These are phyloP conservation scores for Trichoderma koningiopsis DNA, from an alignment of 2,329 filamentous ascomycete species.

Conservation along the genomic window DNA sequence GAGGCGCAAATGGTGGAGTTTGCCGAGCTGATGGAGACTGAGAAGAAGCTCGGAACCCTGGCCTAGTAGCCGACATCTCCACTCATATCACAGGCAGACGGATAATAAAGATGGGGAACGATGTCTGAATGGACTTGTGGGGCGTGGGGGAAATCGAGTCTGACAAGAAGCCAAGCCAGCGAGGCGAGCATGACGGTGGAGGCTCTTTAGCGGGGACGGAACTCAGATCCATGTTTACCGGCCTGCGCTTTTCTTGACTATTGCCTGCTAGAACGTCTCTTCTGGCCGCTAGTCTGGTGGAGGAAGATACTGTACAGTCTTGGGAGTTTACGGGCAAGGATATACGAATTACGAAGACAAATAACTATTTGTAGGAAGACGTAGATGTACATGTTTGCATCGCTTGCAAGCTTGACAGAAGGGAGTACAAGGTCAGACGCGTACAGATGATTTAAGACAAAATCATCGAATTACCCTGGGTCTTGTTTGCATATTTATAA, in stretches of 20 bases:
- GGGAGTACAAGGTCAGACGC: background rate
- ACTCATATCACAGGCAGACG: conserved; percentile 12
- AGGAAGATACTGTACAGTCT: background rate
- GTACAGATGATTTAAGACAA: background rate
- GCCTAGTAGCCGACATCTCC: conserved; percentile 5
- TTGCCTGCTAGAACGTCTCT: background rate
- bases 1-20: conserved; percentile 30
- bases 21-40: conserved; percentile 31
- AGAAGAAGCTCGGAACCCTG: conserved; percentile 38
- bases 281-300: background rate
- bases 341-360: background rate
- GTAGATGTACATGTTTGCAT: background rate
- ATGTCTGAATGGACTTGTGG: background rate
- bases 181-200: conserved; percentile 17
- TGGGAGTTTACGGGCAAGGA: background rate
- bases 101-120: background rate
- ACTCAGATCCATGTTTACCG: conserved; percentile 9
- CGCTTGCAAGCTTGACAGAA: background rate
- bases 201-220: conserved; percentile 16
- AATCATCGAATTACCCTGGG: background rate
- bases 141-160: conserved; percentile 21
- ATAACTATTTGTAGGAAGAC: background rate
- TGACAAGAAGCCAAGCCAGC: conserved; percentile 9
- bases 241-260: background rate
- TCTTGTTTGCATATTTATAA: background rate